Evolutionary conservation across 106 monocot species (phyloP), one percentile per base, ranked within the genome.

Genomic region (Gastrodia elata): DNA sequence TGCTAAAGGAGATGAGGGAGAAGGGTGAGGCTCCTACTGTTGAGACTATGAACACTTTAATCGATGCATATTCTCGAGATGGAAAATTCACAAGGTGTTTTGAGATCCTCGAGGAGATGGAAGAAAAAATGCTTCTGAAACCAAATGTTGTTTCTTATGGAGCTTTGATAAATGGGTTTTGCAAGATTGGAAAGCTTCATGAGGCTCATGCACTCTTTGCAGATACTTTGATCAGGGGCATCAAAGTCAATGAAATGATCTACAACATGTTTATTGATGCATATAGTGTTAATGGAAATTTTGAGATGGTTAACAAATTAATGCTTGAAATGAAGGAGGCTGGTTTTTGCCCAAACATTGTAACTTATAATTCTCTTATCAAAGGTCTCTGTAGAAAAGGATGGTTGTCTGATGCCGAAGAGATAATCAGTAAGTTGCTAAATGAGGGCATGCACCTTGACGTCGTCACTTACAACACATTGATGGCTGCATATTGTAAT

Each of bases 41-140:
- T 38, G 81, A 88, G 70, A 85, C 91, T 0, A 91, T 72, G 46
- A 94, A 94, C 77, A 71, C 49, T 46, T 75, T 94, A 18, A 80
- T 94, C 42, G 82, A 91, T 77, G 82, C 82, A 3, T 91, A 88
- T 77, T 80, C 77, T 46, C 61, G 33, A 9, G 46, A 25, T 25
- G 61, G 37, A 22, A 41, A 78, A 39, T 34, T 78, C 26, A 34
- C 64, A 33, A 71, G 65, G 41, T 78, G 71, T 32, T 78, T 72
- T 36, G 72, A 72, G 24, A 65, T 72, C 65, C 64, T 78, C 26
- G 78, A 78, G 25, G 64, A 72, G 44, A 78, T 78, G 72, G 64
- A 78, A 24, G 68, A 76, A 16, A 78, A 72, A 39, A 4, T 43
- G 71, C 34, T 71, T 37, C 65, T 72, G 25, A 42, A 78, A 64